Percentiles rank a stretch among this genome's conserved stretches.
phyloP scores from a whole-genome alignment of 129 eudicot genomes.

The Solidago caesia region DNA sequence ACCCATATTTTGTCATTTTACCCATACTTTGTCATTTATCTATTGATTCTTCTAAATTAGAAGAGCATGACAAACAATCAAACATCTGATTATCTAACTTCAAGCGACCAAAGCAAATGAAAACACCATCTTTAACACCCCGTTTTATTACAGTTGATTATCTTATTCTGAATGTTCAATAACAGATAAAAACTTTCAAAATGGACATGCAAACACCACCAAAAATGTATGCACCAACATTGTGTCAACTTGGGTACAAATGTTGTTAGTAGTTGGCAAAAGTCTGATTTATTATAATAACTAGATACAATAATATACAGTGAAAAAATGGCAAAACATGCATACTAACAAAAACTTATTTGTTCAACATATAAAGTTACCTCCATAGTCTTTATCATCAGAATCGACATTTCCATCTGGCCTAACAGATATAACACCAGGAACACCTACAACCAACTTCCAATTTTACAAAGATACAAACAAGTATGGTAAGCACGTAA shows the following conservation, averaged over 20 bases:
- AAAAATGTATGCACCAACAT: neutral
- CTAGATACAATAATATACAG: neutral
- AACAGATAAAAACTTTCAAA: neutral
- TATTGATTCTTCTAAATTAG: neutral
- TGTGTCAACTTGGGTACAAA: neutral
- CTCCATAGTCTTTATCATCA: conserved; percentile 67
- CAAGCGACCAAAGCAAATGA: neutral
- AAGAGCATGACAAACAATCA: neutral
- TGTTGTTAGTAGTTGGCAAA: neutral
- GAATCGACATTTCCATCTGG: conserved; percentile 58
- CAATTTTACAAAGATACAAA: conserved; percentile 8
- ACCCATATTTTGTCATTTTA: too few species aligned
- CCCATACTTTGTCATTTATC: too few species aligned
- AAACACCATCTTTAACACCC: neutral
- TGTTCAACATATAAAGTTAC: conserved; percentile 36
- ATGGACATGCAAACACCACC: neutral
- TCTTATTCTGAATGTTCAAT: neutral
- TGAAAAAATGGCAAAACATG: conserved; percentile 1
- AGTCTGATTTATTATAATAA: neutral
- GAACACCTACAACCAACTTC: conserved; percentile 52
- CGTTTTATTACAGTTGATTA: neutral
- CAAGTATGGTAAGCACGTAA: neutral
- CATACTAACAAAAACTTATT: neutral
- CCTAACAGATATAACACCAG: conserved; percentile 71
- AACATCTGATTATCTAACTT: neutral